Percentiles rank a stretch among this genome's conserved stretches.
These are phyloP conservation scores for Tremella yokohamensis DNA, from an alignment of 768 basidiomycete species.

Conservation along the genomic window DNA sequence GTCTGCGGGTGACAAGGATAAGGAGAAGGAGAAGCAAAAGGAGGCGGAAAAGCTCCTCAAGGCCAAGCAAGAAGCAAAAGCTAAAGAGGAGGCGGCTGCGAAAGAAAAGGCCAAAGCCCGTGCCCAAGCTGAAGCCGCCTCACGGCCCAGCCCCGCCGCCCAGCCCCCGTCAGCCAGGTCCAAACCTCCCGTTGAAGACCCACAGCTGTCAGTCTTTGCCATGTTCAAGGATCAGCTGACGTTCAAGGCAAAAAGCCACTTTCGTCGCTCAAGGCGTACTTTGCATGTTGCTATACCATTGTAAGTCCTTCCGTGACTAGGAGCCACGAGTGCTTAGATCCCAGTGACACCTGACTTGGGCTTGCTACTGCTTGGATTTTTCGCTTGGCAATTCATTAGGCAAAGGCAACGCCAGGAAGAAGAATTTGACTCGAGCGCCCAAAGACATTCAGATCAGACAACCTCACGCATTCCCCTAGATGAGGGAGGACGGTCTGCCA, in stretches of 20 bases:
- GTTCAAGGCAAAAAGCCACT: slow-evolving; percentile 32
- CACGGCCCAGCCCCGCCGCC: slow-evolving; percentile 4
- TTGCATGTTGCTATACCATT: slow-evolving; percentile 22
- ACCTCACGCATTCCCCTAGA: too few relatives aligned
- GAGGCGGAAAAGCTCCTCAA: slow-evolving; percentile 2
- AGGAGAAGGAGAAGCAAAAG: slow-evolving; percentile 11
- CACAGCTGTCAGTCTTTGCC: slow-evolving; percentile 21
- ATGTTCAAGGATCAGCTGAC: background rate
- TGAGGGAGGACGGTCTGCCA: too few relatives aligned
- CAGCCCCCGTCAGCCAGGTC: background rate
- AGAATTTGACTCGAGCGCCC: background rate
- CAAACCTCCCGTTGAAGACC: slow-evolving; percentile 14
- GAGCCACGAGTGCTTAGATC: slow-evolving; percentile 5
- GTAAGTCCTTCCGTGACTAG: slow-evolving; percentile 14
- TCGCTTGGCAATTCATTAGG: slow-evolving; percentile 20
- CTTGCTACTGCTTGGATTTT: slow-evolving; percentile 24
- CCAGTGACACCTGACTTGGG: slow-evolving; percentile 31
- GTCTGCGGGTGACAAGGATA: background rate
- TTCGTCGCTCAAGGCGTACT: slow-evolving; percentile 31
- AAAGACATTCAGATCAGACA: background rate
- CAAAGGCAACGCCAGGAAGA: background rate
- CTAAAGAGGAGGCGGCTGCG: background rate
- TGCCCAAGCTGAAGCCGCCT: slow-evolving; percentile 9
- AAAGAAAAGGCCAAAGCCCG: slow-evolving; percentile 20
- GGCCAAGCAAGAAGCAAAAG: too few relatives aligned